Percentiles rank a stretch among this genome's conserved stretches.
phyloP scores from a whole-genome alignment of 805 yeast genomes.

The Candida pini region DNA sequence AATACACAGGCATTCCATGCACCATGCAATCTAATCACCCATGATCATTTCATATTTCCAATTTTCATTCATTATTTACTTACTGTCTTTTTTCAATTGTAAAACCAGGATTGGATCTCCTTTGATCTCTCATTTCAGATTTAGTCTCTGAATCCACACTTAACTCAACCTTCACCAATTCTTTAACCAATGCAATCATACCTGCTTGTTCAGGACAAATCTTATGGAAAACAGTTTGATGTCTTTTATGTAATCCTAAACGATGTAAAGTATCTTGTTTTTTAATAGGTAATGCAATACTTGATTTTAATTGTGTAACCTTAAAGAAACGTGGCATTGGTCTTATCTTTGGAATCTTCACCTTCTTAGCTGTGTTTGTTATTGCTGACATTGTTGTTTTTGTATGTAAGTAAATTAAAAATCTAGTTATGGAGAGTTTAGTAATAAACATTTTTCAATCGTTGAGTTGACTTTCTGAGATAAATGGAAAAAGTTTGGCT shows the following conservation, averaged over 20 bases:
- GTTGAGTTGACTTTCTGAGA: too few species aligned
- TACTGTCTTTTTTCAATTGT: slow-evolving; percentile 32
- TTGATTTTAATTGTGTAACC: slow-evolving; percentile 72
- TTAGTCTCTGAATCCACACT: slow-evolving; percentile 49
- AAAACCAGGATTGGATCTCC: slow-evolving; percentile 67
- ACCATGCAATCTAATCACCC: neutral
- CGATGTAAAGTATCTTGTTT: slow-evolving; percentile 60
- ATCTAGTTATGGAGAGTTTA: too few species aligned
- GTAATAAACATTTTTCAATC: too few species aligned
- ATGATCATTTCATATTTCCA: neutral
- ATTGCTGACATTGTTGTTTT: slow-evolving; percentile 13
- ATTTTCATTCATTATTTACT: neutral
- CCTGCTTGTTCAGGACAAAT: slow-evolving; percentile 83
- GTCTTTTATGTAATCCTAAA: slow-evolving; percentile 71
- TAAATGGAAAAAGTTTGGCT: too few species aligned
- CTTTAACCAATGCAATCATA: slow-evolving; percentile 75
- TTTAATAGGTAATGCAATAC: slow-evolving; percentile 76
- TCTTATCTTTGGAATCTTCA: neutral
- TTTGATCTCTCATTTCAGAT: slow-evolving; percentile 44
- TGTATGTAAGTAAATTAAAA: too few species aligned
- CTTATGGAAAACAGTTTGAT: slow-evolving; percentile 64
- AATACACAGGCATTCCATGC: too few species aligned
- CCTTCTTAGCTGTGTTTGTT: slow-evolving; percentile 3
- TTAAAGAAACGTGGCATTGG: slow-evolving; percentile 40
- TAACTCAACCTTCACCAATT: slow-evolving; percentile 75